Conservation (phyloP, 2,329 filamentous ascomycete genomes). For the Pseudogymnoascus sp. region DNA sequence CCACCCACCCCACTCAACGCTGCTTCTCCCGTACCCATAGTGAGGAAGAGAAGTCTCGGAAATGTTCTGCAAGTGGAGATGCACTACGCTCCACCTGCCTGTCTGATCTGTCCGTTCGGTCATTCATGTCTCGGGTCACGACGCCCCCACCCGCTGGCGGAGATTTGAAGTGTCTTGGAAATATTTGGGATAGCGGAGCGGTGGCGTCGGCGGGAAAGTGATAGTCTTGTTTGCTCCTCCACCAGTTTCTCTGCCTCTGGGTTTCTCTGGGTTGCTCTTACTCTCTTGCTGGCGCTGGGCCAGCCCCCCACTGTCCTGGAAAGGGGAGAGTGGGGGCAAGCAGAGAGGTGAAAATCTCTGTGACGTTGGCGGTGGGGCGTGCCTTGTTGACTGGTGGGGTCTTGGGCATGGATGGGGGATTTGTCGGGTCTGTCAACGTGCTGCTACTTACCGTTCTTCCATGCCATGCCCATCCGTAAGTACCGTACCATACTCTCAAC, state of each 20-base stretch:
- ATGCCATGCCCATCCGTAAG: not conserved
- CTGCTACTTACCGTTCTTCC: not conserved
- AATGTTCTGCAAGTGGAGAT: not conserved
- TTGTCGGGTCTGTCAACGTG: conserved; percentile 3
- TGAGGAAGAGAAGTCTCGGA: not conserved
- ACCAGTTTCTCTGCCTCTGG: too few species aligned
- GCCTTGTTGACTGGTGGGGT: not conserved
- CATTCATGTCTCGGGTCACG: not conserved
- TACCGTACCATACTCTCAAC: not conserved
- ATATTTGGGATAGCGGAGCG: too few species aligned
- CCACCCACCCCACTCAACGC: not conserved
- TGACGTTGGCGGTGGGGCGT: not conserved
- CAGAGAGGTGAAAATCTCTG: not conserved
- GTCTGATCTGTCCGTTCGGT: not conserved
- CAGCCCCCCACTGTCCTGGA: not conserved
- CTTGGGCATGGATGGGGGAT: not conserved
- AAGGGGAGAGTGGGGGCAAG: not conserved
- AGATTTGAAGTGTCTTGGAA: not conserved
- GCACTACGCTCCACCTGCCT: not conserved
- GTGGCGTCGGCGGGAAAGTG: too few species aligned
- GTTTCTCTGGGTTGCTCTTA: too few species aligned
- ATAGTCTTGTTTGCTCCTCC: too few species aligned
- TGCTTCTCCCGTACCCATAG: not conserved
- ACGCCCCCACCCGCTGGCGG: not conserved
- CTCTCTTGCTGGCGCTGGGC: too few species aligned